phyloP scores from a whole-genome alignment of 805 yeast species.

The Hanseniaspora meyeri region DNA sequence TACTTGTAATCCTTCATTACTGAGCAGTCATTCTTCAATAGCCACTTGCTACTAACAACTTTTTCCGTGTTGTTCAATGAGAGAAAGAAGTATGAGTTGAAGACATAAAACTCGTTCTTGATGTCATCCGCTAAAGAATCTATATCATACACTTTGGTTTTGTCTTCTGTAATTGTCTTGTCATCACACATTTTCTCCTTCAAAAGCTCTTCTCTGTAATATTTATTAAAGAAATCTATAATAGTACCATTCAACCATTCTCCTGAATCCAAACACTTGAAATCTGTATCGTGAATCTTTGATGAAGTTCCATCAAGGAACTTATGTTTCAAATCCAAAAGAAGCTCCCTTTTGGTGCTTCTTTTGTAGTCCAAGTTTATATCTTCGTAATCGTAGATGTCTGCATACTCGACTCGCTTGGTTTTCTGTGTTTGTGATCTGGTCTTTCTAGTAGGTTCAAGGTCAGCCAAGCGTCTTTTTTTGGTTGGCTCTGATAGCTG shows the following conservation, averaged over 20 bases:
- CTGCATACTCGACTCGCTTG: background rate
- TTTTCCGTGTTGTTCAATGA: constrained; percentile 36
- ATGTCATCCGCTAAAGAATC: background rate
- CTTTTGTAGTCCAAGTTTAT: background rate
- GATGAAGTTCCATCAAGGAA: constrained; percentile 11
- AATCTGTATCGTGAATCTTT: constrained; percentile 41
- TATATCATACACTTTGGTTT: background rate
- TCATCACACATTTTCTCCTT: constrained; percentile 1
- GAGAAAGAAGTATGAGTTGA: constrained; percentile 73
- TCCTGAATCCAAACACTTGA: constrained; percentile 61
- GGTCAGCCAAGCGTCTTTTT: background rate
- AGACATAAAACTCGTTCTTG: constrained; percentile 36
- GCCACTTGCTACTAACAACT: constrained; percentile 55
- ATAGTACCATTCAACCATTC: constrained; percentile 86
- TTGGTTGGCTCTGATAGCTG: background rate
- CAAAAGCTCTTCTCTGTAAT: constrained; percentile 32
- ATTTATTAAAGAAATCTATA: constrained; percentile 70
- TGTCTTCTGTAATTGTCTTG: background rate
- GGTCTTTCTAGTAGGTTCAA: background rate
- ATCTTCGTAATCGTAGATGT: constrained; percentile 1
- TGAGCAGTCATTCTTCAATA: constrained; percentile 44
- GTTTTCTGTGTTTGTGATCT: constrained; percentile 3
- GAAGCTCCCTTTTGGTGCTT: background rate
- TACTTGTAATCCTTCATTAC: constrained; percentile 41
- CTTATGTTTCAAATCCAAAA: constrained; percentile 6